Base-by-base conservation (phyloP, 2,329 filamentous ascomycete species). In the Penicillium nordicum region DNA sequence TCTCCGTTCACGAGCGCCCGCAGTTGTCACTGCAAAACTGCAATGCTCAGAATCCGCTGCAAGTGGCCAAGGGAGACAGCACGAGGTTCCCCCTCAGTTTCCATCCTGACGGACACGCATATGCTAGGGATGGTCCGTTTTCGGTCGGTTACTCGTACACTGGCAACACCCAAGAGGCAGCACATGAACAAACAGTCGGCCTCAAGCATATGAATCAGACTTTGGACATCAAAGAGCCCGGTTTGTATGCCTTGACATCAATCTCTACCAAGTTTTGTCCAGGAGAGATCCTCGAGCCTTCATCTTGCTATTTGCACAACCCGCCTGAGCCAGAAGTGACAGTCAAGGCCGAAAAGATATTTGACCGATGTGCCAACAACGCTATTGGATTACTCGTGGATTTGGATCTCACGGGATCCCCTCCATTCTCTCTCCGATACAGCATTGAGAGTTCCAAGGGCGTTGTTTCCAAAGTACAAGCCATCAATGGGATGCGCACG, bases 281-380 rank as follows among this genome's bases (percentile, higher is more conserved):
- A 34, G 94, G 94, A 44, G 92, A 97, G 65, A 86, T 99, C 5
- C 82, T 93, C 62, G 94, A 99, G 72, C 94, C 94, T 29, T 90
- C 93, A 2, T 94, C 92, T n/a, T 97, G 93, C 72, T 80, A 96
- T 57, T 79, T 99, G 52, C 82, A 95, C 63, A 99, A 97, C 63
- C 94, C 94, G 5, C 87, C 94, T 0, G 88, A 96, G 74, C 94
- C 94, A 10, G 85, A 88, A 53, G 73, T 99, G 56, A 80, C 84
- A 5, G 79, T 99, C 48, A 83, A 82, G 32, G 82, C 86, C 7
- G 89, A 96, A 65, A 88, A 92, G 60, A 92, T 99, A 42, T 89
- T 90, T 50, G 94, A 99, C 73, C 96, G 95, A 71, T 99, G 94
- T 72, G 93, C 92, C 36, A 92, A 92, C 46, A 96, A 92, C 68